Conservation (phyloP, 306 rosid genomes). For the Quercus engelmannii region DNA sequence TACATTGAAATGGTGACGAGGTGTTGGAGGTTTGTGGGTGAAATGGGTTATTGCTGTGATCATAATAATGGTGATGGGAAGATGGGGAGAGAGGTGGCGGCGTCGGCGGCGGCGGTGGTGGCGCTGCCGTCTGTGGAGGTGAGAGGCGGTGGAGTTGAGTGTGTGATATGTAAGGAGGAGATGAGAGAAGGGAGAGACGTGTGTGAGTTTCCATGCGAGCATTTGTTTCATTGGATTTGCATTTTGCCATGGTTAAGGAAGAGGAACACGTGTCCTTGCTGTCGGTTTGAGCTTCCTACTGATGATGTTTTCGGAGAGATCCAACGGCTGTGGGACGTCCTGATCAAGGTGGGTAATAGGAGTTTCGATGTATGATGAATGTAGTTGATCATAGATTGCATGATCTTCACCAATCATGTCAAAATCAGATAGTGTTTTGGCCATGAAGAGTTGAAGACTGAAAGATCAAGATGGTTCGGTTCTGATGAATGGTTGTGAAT, state of each 20-base stretch:
- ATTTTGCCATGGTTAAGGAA: constrained; percentile 73
- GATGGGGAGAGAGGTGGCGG: constrained; percentile 46
- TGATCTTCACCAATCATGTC: background rate
- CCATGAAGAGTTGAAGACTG: background rate
- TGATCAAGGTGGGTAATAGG: constrained; percentile 30
- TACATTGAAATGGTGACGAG: constrained; percentile 53
- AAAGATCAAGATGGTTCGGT: background rate
- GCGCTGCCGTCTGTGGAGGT: constrained; percentile 54
- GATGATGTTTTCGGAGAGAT: constrained; percentile 73
- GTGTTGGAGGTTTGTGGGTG: constrained; percentile 55
- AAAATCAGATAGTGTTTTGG: background rate
- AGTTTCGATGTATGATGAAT: background rate
- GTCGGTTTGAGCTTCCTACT: constrained; percentile 70
- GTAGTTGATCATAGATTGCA: background rate
- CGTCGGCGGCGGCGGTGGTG: constrained; percentile 51
- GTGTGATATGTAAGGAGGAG: constrained; percentile 81
- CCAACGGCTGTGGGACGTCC: constrained; percentile 73
- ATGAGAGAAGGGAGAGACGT: constrained; percentile 69
- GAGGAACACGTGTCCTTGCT: constrained; percentile 89
- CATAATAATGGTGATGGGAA: constrained; percentile 17
- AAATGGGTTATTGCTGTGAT: constrained; percentile 15
- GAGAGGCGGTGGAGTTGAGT: constrained; percentile 47
- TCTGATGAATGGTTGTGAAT: too few species aligned
- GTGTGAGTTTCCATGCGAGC: constrained; percentile 81
- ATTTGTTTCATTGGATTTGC: constrained; percentile 85